These are phyloP conservation scores for Neurospora sp. DNA, from an alignment of 495 filamentous ascomycete species.

Conservation along the genomic window DNA sequence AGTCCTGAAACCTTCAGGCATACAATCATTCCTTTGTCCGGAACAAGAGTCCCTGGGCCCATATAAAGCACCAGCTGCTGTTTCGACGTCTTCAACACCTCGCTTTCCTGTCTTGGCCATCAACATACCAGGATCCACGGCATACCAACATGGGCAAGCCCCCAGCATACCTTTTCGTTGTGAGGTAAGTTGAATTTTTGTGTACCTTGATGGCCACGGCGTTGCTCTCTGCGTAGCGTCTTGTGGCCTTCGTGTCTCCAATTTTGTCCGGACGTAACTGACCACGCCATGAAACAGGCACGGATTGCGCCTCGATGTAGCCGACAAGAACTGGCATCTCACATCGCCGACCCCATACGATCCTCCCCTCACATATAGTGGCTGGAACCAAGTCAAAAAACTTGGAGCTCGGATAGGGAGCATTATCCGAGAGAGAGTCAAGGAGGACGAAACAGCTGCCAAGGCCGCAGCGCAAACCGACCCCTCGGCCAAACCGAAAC, in stretches of 20 bases:
- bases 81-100: neutral
- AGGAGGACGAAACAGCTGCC: conserved; percentile 24
- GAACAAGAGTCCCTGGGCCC: neutral
- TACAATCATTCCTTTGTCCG: neutral
- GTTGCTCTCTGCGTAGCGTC: neutral
- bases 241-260: neutral
- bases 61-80: neutral
- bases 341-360: conserved; percentile 94
- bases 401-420: conserved; percentile 70
- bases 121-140: neutral
- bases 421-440: conserved; percentile 47
- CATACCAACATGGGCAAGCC: conserved; percentile 31
- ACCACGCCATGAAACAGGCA: conserved; percentile 45
- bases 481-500: conserved; percentile 22
- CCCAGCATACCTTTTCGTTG: conserved; percentile 58
- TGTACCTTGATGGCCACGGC: neutral
- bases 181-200: conserved; percentile 46
- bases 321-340: conserved; percentile 90
- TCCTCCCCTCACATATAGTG: conserved; percentile 87
- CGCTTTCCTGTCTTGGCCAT: neutral
- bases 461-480: conserved; percentile 9
- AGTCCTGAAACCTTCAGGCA: neutral
- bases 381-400: conserved; percentile 75
- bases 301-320: conserved; percentile 83
- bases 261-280: neutral